A percentile compares a stretch with the other conserved stretches of the same genome.
phyloP scores from a whole-genome alignment of 148 eudicot genomes.

The Diospyros lotus region DNA sequence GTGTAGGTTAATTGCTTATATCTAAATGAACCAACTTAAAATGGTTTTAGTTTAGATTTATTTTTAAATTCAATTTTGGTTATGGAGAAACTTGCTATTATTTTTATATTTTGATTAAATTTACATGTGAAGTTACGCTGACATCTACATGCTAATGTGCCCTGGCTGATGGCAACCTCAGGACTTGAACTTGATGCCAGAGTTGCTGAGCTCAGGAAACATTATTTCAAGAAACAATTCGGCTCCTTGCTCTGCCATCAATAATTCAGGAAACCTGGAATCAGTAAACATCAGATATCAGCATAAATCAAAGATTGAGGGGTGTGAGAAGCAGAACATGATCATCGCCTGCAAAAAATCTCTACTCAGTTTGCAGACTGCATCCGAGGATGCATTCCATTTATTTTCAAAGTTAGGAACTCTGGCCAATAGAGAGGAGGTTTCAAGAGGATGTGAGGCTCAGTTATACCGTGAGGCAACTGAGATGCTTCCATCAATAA shows the following conservation, averaged over 20 bases:
- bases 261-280: constrained; percentile 5
- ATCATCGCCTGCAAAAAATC: constrained; percentile 33
- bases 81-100: not conserved
- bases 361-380: constrained; percentile 32
- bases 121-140: not conserved
- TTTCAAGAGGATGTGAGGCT: constrained; percentile 12
- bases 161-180: not conserved
- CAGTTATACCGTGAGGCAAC: constrained; percentile 28
- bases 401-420: constrained; percentile 22
- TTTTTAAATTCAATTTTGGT: not conserved
- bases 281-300: not conserved
- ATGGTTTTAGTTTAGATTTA: not conserved
- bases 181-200: constrained; percentile 13
- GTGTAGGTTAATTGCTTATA: not conserved
- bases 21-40: not conserved
- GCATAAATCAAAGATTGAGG: constrained; percentile 3
- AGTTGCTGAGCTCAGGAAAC: not conserved
- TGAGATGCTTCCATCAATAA: constrained; percentile 30
- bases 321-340: constrained; percentile 12
- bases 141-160: not conserved
- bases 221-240: constrained; percentile 5
- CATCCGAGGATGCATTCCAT: constrained; percentile 32
- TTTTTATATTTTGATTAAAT: not conserved
- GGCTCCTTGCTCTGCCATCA: not conserved
- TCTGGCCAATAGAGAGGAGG: constrained; percentile 14